Base-by-base conservation (phyloP, 1,139 yeast species). In the Candida labiduridarum region DNA sequence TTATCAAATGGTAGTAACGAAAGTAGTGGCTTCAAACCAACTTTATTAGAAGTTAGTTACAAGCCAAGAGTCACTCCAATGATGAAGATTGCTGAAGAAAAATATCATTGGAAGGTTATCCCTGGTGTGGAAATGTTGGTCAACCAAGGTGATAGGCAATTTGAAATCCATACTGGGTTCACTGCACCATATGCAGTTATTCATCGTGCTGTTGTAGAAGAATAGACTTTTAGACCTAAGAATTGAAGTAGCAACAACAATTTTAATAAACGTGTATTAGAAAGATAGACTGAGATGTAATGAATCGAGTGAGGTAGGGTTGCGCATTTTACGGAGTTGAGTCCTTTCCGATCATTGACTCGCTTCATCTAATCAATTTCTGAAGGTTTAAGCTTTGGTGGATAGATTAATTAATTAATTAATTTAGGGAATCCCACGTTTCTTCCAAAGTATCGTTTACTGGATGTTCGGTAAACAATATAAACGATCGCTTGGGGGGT, bases 101-200 rank as follows among this genome's bases (percentile, higher is more conserved):
- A 79, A 58, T 80, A 69, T 56, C 62, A 65, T 2, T 91, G 96
- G 96, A 77, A 74, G 29, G 85, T 85, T 14, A 79, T 92, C 57
- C 89, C 94, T 25, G 99, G 99, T 16, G 84, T 87, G 40, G 91
- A 90, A 60, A 89, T 94, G 96, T 79, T 94, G 58, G 90, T 91
- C 19, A 85, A 88, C 68, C 98, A 94, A 69, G 99, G 98, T 49
- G 84, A 89, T 46, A 89, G 82, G 54, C 98, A 94, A 69, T 91
- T 92, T 65, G 73, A 79, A 56, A 69, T 83, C 52, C 92, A 95
- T 84, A 89, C 94, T 16, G 91, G 92, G 0, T 69, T 78, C 51
- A 71, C 62, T 35, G 85, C 91, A 4, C 89, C 90, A 25, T 85
- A 83, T 66, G 67, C 72, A 35, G 79, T 77, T 14, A 77, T 86